Evolutionary conservation across 2,329 filamentous ascomycete species (phyloP), one percentile per base, ranked within the genome.

Genomic region (Hymenoscyphus infarciens): DNA sequence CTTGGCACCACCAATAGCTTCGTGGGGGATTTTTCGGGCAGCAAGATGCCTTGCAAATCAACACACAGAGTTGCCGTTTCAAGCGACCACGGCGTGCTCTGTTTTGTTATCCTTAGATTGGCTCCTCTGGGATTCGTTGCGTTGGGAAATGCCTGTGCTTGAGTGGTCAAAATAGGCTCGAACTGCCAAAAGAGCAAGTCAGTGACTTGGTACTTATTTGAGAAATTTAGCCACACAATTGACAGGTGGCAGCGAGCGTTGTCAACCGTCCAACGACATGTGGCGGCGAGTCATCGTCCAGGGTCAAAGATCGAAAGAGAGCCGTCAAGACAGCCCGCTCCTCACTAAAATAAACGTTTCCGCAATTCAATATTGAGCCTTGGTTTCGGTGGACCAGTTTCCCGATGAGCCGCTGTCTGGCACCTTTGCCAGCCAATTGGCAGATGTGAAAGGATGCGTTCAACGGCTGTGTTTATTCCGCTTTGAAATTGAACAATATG

Each of bases 271-370:
- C 25, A 55, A 55, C 25, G 53, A 31, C 22, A 29, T 55, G 45
- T 52, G 29, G 25, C 15, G 53, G 53, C 54, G 54, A 56, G 31
- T 56, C 54, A 56, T 33, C 52, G 52, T 52, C 52, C 52, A 25
- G 52, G 22, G 52, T 54, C 52, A 54, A 54, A 29, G 52, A 27
- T 54, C 52, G 29, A 54, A 54, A n/a, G 31, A 33, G 15, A 56
- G 10, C 29, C 16, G 54, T 35, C 33, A 35, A 33, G n/a, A 31
- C 29, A 56, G 16, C 8, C 19, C 45, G 45, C 19, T 22, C 42
- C 16, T 19, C 11, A 35, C 5, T 35, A 56, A 33, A n/a, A 38
- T 19, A 56, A 33, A 33, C 25, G 29, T n/a, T 38, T 19, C 11
- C 8, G 29, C 29, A 19, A 19, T 52, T 11, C 45, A 52, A 52